Conservation (phyloP, 2,329 filamentous ascomycete species). For the Pestalotiopsis sp. region DNA sequence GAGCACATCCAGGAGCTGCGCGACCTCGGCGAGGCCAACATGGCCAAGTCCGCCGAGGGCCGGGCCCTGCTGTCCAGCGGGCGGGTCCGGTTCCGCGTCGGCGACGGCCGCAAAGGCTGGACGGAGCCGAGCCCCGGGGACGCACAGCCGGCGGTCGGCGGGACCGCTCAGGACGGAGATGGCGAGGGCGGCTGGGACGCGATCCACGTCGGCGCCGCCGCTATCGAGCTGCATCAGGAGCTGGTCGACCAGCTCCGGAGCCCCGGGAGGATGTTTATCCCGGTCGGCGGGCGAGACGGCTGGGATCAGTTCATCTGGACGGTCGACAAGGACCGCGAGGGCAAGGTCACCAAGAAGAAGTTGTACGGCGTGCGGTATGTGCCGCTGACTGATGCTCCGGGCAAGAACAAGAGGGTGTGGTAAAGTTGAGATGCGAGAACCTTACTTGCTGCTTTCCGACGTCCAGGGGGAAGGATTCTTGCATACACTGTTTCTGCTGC, state of each 20-base stretch:
- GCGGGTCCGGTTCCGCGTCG: constrained; percentile 72
- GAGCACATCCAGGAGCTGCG: constrained; percentile 72
- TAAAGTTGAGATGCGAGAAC: background rate
- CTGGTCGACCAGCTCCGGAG: constrained; percentile 77
- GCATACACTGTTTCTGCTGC: too few relatives aligned
- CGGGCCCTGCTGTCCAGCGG: constrained; percentile 62
- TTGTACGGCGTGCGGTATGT: constrained; percentile 78
- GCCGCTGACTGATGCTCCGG: constrained; percentile 72
- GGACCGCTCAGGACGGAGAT: constrained; percentile 44
- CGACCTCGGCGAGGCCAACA: constrained; percentile 66
- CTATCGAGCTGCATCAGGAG: constrained; percentile 70
- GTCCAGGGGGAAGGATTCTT: too few relatives aligned
- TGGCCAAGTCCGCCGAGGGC: constrained; percentile 65
- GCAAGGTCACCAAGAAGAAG: constrained; percentile 62
- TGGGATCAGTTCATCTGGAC: constrained; percentile 70
- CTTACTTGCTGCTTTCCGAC: too few relatives aligned
- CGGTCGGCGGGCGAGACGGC: constrained; percentile 60
- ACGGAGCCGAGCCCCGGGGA: constrained; percentile 37
- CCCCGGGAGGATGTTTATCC: constrained; percentile 83
- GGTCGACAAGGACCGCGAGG: constrained; percentile 71
- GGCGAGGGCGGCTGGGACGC: constrained; percentile 75
- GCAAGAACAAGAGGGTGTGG: background rate
- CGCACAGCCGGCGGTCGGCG: constrained; percentile 28
- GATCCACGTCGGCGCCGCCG: constrained; percentile 93
- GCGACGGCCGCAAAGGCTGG: constrained; percentile 74